A percentile compares a stretch with the other conserved stretches of the same genome.
These are phyloP conservation scores for Cardamine resedifolia DNA, from an alignment of 345 rosid genomes.

Conservation along the genomic window DNA sequence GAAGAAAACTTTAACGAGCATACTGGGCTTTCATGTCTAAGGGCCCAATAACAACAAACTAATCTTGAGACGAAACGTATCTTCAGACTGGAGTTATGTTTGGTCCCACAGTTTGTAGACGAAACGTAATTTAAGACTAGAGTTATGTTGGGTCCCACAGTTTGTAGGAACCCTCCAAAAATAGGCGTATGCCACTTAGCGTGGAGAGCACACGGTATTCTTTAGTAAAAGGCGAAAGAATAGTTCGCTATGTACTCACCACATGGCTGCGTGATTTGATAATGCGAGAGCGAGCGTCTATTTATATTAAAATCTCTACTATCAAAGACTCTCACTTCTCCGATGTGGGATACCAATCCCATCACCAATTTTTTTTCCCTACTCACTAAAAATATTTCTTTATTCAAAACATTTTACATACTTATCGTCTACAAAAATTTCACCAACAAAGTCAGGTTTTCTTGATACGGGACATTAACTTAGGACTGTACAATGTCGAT, in stretches of 20 bases:
- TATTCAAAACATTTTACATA: background rate
- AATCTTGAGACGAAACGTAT: background rate
- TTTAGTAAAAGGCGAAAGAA: constrained; percentile 41
- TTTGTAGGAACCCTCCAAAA: constrained; percentile 29
- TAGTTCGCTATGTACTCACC: constrained; percentile 37
- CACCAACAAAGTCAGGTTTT: background rate
- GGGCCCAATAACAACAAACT: too few relatives aligned
- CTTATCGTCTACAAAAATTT: background rate
- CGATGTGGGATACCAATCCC: constrained; percentile 14
- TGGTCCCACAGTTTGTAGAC: too few relatives aligned
- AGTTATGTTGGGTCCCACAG: background rate
- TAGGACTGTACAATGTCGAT: background rate
- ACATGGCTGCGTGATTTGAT: constrained; percentile 10
- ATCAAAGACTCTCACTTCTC: background rate
- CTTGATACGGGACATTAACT: background rate
- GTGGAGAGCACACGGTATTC: constrained; percentile 38
- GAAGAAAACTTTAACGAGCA: background rate
- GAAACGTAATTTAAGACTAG: background rate
- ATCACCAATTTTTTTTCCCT: background rate
- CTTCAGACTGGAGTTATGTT: background rate
- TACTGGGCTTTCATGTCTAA: too few relatives aligned
- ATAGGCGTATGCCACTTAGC: constrained; percentile 39
- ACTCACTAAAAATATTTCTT: background rate
- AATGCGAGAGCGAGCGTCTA: background rate
- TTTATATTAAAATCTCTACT: background rate